These are phyloP conservation scores for Nicotiana rustica DNA, from an alignment of 305 asterid genomes.

Conservation along the genomic window DNA sequence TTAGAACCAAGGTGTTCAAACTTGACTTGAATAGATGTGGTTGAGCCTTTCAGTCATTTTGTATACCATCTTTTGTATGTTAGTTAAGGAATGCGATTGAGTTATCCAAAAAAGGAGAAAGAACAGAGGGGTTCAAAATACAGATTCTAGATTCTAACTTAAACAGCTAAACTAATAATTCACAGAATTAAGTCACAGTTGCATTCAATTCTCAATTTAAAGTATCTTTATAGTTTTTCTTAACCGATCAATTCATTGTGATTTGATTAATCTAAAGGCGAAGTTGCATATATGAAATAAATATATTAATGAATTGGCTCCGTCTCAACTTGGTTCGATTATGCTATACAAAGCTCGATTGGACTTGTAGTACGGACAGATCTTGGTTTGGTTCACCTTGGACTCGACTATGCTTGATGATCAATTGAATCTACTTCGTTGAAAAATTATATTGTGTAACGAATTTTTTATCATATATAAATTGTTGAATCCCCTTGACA, in stretches of 20 bases:
- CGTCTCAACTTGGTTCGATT: background rate
- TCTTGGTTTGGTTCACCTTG: background rate
- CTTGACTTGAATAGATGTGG: slow-evolving; percentile 11
- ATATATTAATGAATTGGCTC: background rate
- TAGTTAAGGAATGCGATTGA: background rate
- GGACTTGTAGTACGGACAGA: background rate
- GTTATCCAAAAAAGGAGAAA: background rate
- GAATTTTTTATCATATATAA: no score
- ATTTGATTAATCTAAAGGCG: background rate
- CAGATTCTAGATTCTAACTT: background rate
- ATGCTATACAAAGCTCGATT: background rate
- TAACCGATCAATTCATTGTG: background rate
- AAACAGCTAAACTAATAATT: background rate
- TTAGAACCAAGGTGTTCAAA: background rate
- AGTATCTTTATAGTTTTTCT: background rate
- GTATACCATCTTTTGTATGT: background rate
- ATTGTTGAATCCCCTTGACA: no score
- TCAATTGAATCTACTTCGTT: no score
- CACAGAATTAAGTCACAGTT: background rate
- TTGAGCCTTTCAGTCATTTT: background rate
- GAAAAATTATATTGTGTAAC: no score
- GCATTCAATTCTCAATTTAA: background rate
- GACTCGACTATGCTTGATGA: background rate
- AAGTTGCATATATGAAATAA: background rate
- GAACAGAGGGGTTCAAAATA: background rate